Evolutionary conservation across 2,329 filamentous ascomycete genomes (phyloP).

Genomic region (Pyrenophora teres): DNA sequence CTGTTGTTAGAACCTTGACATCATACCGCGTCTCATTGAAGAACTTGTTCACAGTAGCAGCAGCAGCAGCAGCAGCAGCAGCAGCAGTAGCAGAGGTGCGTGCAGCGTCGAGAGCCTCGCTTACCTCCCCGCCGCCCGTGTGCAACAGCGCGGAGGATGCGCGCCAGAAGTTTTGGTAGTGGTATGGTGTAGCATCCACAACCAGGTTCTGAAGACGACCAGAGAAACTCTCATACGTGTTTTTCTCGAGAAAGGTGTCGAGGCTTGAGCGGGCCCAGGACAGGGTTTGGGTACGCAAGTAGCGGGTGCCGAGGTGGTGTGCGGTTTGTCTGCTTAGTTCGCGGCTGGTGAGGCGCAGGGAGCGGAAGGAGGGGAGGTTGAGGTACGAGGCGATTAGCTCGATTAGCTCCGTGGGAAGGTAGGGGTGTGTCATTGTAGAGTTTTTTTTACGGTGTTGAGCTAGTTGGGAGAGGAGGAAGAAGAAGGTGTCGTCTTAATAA

Average conservation of each 20-base stretch:
- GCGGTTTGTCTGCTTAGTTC: slow-evolving; percentile 22
- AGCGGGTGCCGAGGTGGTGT: slow-evolving; percentile 27
- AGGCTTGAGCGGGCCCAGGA: slow-evolving; percentile 26
- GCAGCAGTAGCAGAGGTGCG: not conserved
- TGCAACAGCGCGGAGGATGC: no score
- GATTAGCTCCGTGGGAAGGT: slow-evolving; percentile 31
- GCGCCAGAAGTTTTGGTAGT: slow-evolving; percentile 31
- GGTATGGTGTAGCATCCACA: slow-evolving; percentile 35
- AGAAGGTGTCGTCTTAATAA: no score
- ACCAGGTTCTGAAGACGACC: slow-evolving; percentile 23
- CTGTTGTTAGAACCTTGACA: slow-evolving; percentile 20
- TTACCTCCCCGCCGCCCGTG: not conserved
- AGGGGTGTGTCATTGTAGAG: not conserved
- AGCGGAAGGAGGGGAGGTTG: slow-evolving; percentile 18
- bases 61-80: not conserved
- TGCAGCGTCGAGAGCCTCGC: not conserved
- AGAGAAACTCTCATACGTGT: slow-evolving; percentile 22
- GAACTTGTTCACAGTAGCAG: slow-evolving; percentile 12
- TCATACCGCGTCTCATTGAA: slow-evolving; percentile 38
- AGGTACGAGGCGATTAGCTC: slow-evolving; percentile 28
- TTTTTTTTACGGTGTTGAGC: not conserved
- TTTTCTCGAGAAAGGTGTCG: slow-evolving; percentile 19
- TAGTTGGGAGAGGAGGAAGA: no score
- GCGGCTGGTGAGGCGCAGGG: slow-evolving; percentile 25
- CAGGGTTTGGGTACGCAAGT: slow-evolving; percentile 25